Conservation (phyloP, 2,329 filamentous ascomycete species). For the Hypoxylon sp. region DNA sequence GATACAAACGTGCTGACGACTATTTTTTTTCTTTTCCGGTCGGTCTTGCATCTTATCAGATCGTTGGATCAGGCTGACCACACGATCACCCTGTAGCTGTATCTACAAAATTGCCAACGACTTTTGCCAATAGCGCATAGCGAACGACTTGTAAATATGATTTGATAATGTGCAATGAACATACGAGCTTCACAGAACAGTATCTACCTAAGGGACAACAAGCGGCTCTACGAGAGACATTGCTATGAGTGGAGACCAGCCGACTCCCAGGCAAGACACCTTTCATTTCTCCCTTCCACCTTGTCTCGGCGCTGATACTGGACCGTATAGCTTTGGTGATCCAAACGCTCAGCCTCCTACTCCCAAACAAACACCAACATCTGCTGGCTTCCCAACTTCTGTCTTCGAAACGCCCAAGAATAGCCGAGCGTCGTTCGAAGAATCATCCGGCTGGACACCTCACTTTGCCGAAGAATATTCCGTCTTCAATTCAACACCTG, state of each 20-base stretch:
- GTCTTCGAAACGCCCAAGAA: slow-evolving; percentile 68
- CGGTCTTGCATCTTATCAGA: slow-evolving; percentile 20
- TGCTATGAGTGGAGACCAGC: slow-evolving; percentile 74
- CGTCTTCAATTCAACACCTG: slow-evolving; percentile 73
- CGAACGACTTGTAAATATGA: slow-evolving; percentile 35
- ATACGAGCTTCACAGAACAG: slow-evolving; percentile 36
- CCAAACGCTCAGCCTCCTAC: slow-evolving; percentile 71
- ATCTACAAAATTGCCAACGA: slow-evolving; percentile 30
- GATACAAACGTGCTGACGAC: slow-evolving; percentile 27
- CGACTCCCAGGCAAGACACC: slow-evolving; percentile 63
- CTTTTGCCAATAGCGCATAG: neutral
- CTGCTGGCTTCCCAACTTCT: slow-evolving; percentile 65
- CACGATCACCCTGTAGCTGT: slow-evolving; percentile 22
- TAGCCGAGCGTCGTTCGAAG: slow-evolving; percentile 60
- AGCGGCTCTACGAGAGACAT: slow-evolving; percentile 43
- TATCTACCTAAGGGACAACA: slow-evolving; percentile 19
- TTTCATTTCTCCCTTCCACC: slow-evolving; percentile 34
- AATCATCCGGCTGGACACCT: slow-evolving; percentile 68
- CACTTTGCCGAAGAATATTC: slow-evolving; percentile 74
- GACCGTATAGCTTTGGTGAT: slow-evolving; percentile 68
- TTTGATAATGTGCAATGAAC: slow-evolving; percentile 43
- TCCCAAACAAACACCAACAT: slow-evolving; percentile 68
- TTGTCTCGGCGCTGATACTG: slow-evolving; percentile 40
- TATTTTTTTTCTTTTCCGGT: slow-evolving; percentile 18
- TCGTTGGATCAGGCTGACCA: slow-evolving; percentile 14